Base-by-base conservation (phyloP, 768 basidiomycete species). In the Chiua virens region DNA sequence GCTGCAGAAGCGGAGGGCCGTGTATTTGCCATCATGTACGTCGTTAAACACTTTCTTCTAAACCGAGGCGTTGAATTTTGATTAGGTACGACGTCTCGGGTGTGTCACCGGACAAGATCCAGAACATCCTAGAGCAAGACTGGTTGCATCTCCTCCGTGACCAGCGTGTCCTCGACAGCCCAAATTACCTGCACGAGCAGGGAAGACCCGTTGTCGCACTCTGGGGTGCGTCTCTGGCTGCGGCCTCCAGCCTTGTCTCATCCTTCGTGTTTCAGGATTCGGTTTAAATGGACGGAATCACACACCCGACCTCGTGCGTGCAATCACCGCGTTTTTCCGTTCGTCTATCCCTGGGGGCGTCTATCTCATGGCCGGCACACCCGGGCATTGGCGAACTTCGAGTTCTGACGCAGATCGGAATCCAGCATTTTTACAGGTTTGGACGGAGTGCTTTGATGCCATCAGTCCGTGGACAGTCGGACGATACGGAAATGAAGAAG, bases 401-500 rank as follows among this genome's bases (percentile, higher is more conserved):
- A 73, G 74, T 23, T 78, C 79, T 23, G 91, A 93, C 60, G 83
- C 86, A 0, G 87, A 91, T 64, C 73, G 73, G 3, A 78, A 89
- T 54, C 80, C 81, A 0, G 85, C 70, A 8, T 91, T 87, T 54
- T 58, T 83, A 13, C 72, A 80, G 43, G 75, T 89, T 10, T 92
- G 86, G 84, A 71, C 89, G 10, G 82, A 83, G n/a, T 82, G 82
- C 21, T 88, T 90, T 52, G 88, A 90, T 54, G 86, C 87, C 4
- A 79, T 91, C 49, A 86, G 83, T 20, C 91, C 91, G 8, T 92
- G 90, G 90, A 89, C 85, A 7, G 76, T 92, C 10, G 91, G 90
- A 4, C 74, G 87, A 30, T 91, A 82, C 63, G 71, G 70, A 18
- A 78, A 75, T 52, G 78, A 82, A 53, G 74, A 75, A 38, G 82